phyloP scores from a whole-genome alignment of 2,329 filamentous ascomycete species.

The Rasamsonia emersonii region DNA sequence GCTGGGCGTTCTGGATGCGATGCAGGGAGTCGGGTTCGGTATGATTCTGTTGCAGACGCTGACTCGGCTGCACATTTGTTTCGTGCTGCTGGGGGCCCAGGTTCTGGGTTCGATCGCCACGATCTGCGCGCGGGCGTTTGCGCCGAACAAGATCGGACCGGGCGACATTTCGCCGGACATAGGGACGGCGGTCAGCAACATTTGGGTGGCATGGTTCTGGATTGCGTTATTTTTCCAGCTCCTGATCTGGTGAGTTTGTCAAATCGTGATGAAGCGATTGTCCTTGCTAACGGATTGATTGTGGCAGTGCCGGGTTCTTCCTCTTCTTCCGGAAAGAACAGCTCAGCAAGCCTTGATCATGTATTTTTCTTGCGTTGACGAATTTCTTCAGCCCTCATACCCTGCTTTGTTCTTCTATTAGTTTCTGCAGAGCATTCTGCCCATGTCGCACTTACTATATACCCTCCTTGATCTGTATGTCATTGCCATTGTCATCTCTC shows the following conservation, averaged over 20 bases:
- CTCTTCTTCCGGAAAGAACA: conserved; percentile 39
- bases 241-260: conserved; percentile 50
- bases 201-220: conserved; percentile 53
- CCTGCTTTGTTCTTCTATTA: background rate
- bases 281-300: conserved; percentile 2
- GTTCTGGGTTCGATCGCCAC: conserved; percentile 54
- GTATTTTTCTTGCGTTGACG: background rate
- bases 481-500: too few species aligned
- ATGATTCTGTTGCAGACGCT: conserved; percentile 60
- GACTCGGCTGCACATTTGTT: conserved; percentile 56
- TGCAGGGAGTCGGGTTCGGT: conserved; percentile 59
- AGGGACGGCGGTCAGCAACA: conserved; percentile 36
- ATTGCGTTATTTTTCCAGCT: conserved; percentile 50
- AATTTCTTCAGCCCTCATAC: background rate
- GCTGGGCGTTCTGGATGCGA: conserved; percentile 56
- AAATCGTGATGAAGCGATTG: conserved; percentile 12
- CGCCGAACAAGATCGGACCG: conserved; percentile 53
- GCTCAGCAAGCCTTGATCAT: conserved; percentile 32
- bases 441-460: too few species aligned
- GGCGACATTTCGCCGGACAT: conserved; percentile 56
- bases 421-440: too few species aligned
- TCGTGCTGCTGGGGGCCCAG: conserved; percentile 52
- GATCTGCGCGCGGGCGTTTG: conserved; percentile 52
- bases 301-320: conserved; percentile 29
- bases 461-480: too few species aligned